Evolutionary conservation across 2,329 filamentous ascomycete species (phyloP).

Genomic region (Penicillium sp.): DNA sequence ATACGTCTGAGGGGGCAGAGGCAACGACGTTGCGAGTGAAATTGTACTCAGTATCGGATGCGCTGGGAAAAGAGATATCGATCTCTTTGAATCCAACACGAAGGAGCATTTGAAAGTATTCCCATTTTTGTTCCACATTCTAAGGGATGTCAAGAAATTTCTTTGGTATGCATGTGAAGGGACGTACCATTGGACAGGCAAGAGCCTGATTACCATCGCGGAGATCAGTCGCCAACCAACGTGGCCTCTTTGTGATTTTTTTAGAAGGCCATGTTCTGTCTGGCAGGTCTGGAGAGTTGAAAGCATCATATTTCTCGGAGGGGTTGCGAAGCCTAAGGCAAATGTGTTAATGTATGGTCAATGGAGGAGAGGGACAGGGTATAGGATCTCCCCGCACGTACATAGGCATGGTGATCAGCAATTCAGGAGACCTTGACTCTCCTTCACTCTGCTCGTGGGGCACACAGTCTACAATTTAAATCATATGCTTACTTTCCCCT

Average conservation of each 20-base stretch:
- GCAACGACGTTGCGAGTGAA: constrained; percentile 85
- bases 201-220: constrained; percentile 93
- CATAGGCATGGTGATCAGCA: not conserved
- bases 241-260: constrained; percentile 76
- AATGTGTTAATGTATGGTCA: not conserved
- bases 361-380: not conserved
- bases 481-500: not conserved
- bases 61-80: constrained; percentile 91
- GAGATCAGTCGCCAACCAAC: constrained; percentile 87
- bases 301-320: constrained; percentile 49
- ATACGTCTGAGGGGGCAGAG: constrained; percentile 82
- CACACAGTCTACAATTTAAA: not conserved
- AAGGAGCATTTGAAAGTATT: constrained; percentile 91
- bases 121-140: constrained; percentile 94
- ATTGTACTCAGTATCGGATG: constrained; percentile 93
- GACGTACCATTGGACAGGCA: constrained; percentile 82
- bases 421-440: not conserved
- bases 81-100: constrained; percentile 97
- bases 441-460: not conserved
- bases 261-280: constrained; percentile 75
- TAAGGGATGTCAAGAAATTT: constrained; percentile 34
- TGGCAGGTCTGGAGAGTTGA: constrained; percentile 48
- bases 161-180: constrained; percentile 21
- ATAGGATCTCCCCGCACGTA: not conserved
- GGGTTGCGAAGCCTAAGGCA: constrained; percentile 48